Evolutionary conservation across 2,329 filamentous ascomycete species (phyloP).

Genomic region (Myrmaecium sp.): DNA sequence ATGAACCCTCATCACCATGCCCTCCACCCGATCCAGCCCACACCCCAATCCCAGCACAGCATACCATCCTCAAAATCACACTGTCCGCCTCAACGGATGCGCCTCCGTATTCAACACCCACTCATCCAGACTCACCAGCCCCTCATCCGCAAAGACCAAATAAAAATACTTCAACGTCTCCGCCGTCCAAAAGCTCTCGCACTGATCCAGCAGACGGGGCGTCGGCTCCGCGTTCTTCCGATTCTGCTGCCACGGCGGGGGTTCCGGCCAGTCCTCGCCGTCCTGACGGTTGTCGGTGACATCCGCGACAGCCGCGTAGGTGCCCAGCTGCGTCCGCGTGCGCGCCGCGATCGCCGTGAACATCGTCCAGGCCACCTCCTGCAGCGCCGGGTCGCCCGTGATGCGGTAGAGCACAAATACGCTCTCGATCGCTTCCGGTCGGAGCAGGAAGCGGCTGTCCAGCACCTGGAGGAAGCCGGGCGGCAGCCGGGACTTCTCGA

Average conservation of each 20-base stretch:
- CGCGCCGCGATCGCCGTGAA: slow-evolving; percentile 51
- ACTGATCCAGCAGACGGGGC: slow-evolving; percentile 9
- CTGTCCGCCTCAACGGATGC: slow-evolving; percentile 3
- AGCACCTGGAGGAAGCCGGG: slow-evolving; percentile 15
- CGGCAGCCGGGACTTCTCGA: slow-evolving; percentile 16
- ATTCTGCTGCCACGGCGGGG: too few species aligned
- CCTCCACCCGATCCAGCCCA: too few species aligned
- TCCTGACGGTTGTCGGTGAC: too few species aligned
- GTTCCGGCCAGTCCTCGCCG: too few species aligned
- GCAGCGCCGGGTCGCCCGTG: slow-evolving; percentile 54
- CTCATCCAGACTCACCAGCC: slow-evolving; percentile 49
- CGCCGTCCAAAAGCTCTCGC: slow-evolving; percentile 70
- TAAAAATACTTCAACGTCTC: slow-evolving; percentile 93
- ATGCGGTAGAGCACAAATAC: slow-evolving; percentile 80
- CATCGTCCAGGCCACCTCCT: slow-evolving; percentile 71
- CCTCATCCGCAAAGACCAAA: slow-evolving; percentile 55
- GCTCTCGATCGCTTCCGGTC: slow-evolving; percentile 45
- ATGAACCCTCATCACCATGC: too few species aligned
- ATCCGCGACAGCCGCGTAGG: slow-evolving; percentile 45
- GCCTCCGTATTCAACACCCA: slow-evolving; percentile 35
- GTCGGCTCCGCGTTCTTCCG: too few species aligned
- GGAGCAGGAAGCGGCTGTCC: slow-evolving; percentile 17
- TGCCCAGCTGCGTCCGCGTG: slow-evolving; percentile 47
- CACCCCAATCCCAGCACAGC: too few species aligned
- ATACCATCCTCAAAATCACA: too few species aligned